Percentiles rank a stretch among this genome's conserved stretches.
These are phyloP conservation scores for Hygrophila difformis DNA, from an alignment of 257 asterid species.

Conservation along the genomic window DNA sequence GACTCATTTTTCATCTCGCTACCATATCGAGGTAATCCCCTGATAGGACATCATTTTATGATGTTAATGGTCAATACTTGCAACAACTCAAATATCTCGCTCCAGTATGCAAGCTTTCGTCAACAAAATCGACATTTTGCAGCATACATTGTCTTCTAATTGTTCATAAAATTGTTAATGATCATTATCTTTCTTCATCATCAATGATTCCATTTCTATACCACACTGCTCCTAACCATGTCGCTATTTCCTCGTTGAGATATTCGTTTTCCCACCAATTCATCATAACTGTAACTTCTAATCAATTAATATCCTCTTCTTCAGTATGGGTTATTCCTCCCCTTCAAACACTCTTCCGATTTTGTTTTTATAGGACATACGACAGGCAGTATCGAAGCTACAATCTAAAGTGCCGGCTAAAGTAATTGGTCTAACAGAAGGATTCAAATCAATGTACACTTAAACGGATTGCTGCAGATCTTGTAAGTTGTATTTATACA, in stretches of 20 bases:
- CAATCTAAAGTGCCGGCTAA: slow-evolving; percentile 72
- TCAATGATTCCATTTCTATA: not conserved
- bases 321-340: not conserved
- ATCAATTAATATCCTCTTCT: not conserved
- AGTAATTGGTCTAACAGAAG: slow-evolving; percentile 79
- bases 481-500: slow-evolving; percentile 9
- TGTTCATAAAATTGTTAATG: not conserved
- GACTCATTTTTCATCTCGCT: slow-evolving; percentile 94
- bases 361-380: slow-evolving; percentile 54
- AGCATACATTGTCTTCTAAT: not conserved
- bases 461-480: slow-evolving; percentile 15
- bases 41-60: not conserved
- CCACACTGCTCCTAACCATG: no score
- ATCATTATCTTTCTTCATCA: not conserved
- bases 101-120: not conserved
- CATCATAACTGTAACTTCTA: no score
- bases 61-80: not conserved
- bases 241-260: no score
- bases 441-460: slow-evolving; percentile 74
- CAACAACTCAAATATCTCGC: not conserved
- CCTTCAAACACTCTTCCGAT: not conserved
- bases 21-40: slow-evolving; percentile 65
- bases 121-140: not conserved
- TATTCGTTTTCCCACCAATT: no score
- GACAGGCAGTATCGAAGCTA: slow-evolving; percentile 58